Base-by-base conservation (phyloP, 2,329 filamentous ascomycete species). In the Scytalidium sp. region DNA sequence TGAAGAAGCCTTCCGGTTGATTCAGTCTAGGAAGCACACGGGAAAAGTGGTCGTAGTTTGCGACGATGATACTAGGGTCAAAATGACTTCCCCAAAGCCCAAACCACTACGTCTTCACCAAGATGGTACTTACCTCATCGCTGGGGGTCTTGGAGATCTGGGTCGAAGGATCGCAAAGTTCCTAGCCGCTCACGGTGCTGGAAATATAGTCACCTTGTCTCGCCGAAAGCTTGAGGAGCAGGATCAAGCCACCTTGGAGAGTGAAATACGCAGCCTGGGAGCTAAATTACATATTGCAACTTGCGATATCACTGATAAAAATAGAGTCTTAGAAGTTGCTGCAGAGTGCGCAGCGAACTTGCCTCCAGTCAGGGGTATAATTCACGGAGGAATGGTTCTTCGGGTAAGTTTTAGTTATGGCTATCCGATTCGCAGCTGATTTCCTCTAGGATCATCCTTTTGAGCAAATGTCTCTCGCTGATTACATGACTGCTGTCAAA, bases 311-410 rank as follows among this genome's bases (percentile, higher is more conserved):
- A 25, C 55, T 13, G 43, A 53, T 32, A 17, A 27, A 23, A 19
- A 25, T 20, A 48, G 27, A 22, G 27, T 36, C 19, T 8, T 29
- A 21, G 43, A 45, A 3, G 17, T 32, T 19, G 13, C 27, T 19
- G 19, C 19, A 8, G 19, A 42, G 13, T 42, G 39, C 22, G 23
- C 27, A 21, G 43, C 15, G 20, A 43, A 23, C 21, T 25, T 61
- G 7, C 57, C 57, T 32, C 51, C 54, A 1, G 51, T 62, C 27
- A 56, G 51, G 4, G 61, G 60, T 21, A 42, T 62, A 2, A 58
- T 64, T 27, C 57, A 62, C 19, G 56, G 44, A 15, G 61, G 59
- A 19, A 64, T 64, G 61, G 56, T 64, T 46, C 51, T 61, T 15
- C 32, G 53, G 21, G 58, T 56, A 52, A 48, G 50, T 22, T 22